Evolutionary conservation across 192 early-diverging fungal genomes (phyloP), one percentile per base, ranked within the genome.

Genomic region (Gonapodya sp.): DNA sequence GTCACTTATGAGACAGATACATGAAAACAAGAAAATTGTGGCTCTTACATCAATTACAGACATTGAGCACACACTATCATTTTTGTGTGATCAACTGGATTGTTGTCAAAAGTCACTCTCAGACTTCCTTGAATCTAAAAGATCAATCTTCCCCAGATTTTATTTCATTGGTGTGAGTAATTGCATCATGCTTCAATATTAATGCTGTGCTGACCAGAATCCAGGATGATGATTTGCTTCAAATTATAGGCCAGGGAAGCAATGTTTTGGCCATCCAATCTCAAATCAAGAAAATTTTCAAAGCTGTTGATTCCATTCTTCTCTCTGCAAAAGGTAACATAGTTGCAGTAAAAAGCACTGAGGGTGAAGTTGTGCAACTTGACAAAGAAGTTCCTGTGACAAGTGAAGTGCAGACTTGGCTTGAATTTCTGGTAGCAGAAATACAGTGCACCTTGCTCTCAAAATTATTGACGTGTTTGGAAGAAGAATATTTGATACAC

Each of bases 271-370:
- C 96, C 36, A 96, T 98, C 81, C 96, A 99, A 84, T 97, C 97
- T 83, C 98, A 99, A 84, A 92, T 99, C 86, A 95, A 96, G 84
- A 99, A 99, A 88, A 98, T 99, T 96, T 99, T 99, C 92, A 95
- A 96, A 8, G 98, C 96, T 64, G 92, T 98, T 77, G 88, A 92
- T 8, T 92, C 89, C 64, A 91, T 98, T 34, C 82, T 94, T n/a
- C 86, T 97, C 31, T 89, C 87, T 35, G 97, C 97, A 30, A 95
- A 97, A 79, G 83, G 87, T 14, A 83, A 89, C 0, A 77, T 84
- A 2, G 94, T 99, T 34, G 96, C 96, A 36, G 92, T 99, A 87
- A 87, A 91, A 1, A 98, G 96, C 33, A 91, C 91, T 37, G 98
- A 99, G 85, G 97, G 96, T 73, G 98, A 99, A 87, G 86, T 87